Base-by-base conservation (phyloP, 768 basidiomycete species). In the Kwoniella bestiolae region DNA sequence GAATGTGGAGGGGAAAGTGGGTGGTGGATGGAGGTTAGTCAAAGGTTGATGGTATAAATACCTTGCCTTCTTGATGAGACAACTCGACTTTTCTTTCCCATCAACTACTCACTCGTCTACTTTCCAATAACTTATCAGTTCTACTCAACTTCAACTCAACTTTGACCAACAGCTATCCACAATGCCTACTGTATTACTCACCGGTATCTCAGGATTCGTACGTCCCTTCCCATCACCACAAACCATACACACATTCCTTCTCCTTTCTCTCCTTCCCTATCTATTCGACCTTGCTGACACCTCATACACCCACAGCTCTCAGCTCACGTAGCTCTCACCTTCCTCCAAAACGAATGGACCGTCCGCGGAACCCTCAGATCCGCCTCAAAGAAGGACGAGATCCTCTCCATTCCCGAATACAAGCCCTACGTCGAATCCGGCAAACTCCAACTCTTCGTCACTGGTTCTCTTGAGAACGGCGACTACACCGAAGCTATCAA, bases 281-380 rank as follows among this genome's bases (percentile, higher is more conserved):
- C 32, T 57, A 16, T 21, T 3, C 12, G 6, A 32, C n/a, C n/a
- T 12, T 60, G 31, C 50, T 51, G 34, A 18, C 28, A 16, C 11
- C 25, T 49, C 23, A 59, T 45, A 21, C 16, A 29, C 18, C 2
- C 35, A 5, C 53, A 70, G 66, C 63, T 74, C 57, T 67, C 69
- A 28, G 69, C 69, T 7, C 71, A 73, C 32, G 66, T 68, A 50
- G 76, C 74, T 23, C 65, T 73, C 26, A 45, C 29, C 29, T 73
- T 73, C 68, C 64, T 77, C 35, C 18, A 71, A 38, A 41, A 67
- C 21, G 76, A 69, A 12, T 74, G 70, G 68, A 70, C 47, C 21
- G 74, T 78, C 41, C 70, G 70, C 25, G 76, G 72, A 18, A 78
- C 76, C 16, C 62, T 75, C 41, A 66, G 76, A 49, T 70, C 67